Evolutionary conservation across 345 rosid genomes (phyloP).

Genomic region (Nephelium lappaceum): DNA sequence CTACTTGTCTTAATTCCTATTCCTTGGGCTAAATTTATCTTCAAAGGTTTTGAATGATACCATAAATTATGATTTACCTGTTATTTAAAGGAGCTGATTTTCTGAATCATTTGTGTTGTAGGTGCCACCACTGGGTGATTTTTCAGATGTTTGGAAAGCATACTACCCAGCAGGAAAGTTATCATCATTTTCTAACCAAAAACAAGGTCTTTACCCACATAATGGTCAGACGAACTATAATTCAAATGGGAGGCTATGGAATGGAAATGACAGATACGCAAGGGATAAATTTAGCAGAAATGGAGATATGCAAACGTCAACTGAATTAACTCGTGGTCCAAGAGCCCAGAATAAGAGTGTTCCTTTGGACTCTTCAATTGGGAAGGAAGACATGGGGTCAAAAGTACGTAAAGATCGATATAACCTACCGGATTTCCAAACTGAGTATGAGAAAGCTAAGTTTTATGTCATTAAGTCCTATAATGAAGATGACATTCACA

Average conservation of each 20-base stretch:
- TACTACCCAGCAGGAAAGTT: constrained; percentile 40
- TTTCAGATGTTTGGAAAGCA: constrained; percentile 42
- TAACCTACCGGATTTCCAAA: constrained; percentile 61
- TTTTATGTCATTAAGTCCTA: constrained; percentile 78
- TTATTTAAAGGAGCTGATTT: constrained; percentile 13
- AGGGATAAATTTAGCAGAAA: constrained; percentile 38
- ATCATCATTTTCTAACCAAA: constrained; percentile 39
- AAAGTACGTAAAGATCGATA: constrained; percentile 44
- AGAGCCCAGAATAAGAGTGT: constrained; percentile 45
- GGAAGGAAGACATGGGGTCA: constrained; percentile 42
- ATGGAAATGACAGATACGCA: constrained; percentile 43
- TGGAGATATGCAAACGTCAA: constrained; percentile 42
- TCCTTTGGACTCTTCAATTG: constrained; percentile 41
- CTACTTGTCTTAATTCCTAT: background rate
- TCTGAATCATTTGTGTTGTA: constrained; percentile 23
- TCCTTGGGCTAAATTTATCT: too few relatives aligned
- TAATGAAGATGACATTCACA: constrained; percentile 81
- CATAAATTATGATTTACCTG: background rate
- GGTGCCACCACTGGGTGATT: constrained; percentile 40
- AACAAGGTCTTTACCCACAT: constrained; percentile 36
- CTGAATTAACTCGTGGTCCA: constrained; percentile 73
- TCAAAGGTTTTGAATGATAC: background rate
- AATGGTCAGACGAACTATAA: constrained; percentile 40
- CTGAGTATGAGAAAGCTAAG: constrained; percentile 51
- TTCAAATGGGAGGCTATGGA: constrained; percentile 45